Evolutionary conservation across 1,284 basidiomycete genomes (phyloP).

Genomic region (Ceratobasidium sp.): DNA sequence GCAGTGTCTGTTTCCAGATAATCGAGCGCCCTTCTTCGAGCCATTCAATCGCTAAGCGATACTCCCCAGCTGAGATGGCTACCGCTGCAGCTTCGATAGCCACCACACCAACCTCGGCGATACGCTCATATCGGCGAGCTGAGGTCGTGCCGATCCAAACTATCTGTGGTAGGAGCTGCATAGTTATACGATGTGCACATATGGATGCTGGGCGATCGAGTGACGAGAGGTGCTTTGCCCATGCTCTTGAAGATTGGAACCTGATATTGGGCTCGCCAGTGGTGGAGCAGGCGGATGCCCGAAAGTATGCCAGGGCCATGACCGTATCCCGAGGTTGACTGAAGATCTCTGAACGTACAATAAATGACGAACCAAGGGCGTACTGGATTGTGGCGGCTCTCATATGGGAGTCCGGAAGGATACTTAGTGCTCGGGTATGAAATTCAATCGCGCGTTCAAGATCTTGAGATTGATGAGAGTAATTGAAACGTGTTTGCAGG

Average conservation of each 20-base stretch:
- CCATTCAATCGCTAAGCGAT: conserved; percentile 18
- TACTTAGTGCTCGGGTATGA: neutral
- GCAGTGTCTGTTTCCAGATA: conserved; percentile 17
- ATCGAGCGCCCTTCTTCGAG: conserved; percentile 28
- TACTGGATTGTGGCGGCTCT: no score
- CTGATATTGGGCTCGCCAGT: neutral
- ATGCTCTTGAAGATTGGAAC: neutral
- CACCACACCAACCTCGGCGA: neutral
- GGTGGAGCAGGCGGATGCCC: neutral
- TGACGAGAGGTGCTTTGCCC: neutral
- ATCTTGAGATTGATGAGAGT: neutral
- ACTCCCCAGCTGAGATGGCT: conserved; percentile 16
- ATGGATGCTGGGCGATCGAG: neutral
- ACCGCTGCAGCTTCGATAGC: conserved; percentile 18
- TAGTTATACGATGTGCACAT: neutral
- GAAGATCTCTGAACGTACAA: no score
- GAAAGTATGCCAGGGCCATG: neutral
- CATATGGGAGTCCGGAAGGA: neutral
- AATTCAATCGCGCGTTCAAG: neutral
- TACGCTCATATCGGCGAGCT: neutral
- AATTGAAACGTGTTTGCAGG: neutral
- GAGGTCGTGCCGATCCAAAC: conserved; percentile 9
- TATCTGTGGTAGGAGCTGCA: conserved; percentile 5
- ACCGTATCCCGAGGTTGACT: no score
- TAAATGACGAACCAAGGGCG: neutral